phyloP scores from a whole-genome alignment of 2,329 filamentous ascomycete genomes.

The Fusarium sp. region DNA sequence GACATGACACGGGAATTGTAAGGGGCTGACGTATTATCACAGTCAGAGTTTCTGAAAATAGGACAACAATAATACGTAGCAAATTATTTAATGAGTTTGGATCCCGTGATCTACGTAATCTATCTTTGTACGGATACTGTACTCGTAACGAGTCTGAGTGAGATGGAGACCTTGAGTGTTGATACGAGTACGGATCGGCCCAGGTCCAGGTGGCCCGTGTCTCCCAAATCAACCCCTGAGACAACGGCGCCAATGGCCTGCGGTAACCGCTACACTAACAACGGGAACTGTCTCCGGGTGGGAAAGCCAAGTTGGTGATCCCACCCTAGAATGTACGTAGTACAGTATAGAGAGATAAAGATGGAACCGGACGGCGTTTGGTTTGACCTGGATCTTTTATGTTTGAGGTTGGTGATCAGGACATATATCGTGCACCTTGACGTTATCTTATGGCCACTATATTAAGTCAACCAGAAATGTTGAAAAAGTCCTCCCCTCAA shows the following conservation, averaged over 20 bases:
- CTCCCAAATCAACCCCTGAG: constrained; percentile 38
- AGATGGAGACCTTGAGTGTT: constrained; percentile 24
- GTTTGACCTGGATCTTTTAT: constrained; percentile 6
- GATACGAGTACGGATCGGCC: constrained; percentile 43
- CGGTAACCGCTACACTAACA: constrained; percentile 44
- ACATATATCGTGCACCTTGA: constrained; percentile 19
- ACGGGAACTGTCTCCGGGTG: constrained; percentile 46
- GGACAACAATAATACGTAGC: constrained; percentile 1
- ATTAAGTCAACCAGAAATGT: constrained; percentile 14
- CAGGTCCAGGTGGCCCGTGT: constrained; percentile 18
- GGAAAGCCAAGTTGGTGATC: constrained; percentile 40
- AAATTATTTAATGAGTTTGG: neutral
- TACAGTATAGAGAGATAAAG: constrained; percentile 9
- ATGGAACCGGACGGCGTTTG: constrained; percentile 14
- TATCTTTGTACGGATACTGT: constrained; percentile 5
- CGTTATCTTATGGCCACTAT: neutral
- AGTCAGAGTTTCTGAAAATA: constrained; percentile 32
- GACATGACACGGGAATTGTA: constrained; percentile 36
- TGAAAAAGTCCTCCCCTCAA: constrained; percentile 8
- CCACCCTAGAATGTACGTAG: constrained; percentile 11
- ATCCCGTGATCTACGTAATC: constrained; percentile 5
- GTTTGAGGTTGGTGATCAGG: constrained; percentile 3
- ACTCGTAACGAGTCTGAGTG: constrained; percentile 21
- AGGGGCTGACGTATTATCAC: constrained; percentile 30
- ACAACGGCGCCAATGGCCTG: constrained; percentile 42